Percentiles rank a stretch among this genome's conserved stretches.
Evolutionary conservation across 129 eudicot genomes (phyloP).

Genomic region (Apium graveolens): DNA sequence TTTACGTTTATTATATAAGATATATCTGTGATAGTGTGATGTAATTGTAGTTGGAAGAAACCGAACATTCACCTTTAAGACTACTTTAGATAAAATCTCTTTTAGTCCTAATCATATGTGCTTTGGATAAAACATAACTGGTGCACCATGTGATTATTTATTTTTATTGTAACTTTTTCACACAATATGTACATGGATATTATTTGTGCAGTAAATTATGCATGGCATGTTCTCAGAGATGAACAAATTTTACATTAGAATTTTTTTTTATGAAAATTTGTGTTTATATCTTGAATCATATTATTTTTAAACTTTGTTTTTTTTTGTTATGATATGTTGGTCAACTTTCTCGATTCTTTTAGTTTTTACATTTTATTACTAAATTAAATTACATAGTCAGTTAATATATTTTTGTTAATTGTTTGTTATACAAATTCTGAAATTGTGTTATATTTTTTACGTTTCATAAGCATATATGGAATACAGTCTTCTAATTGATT

Average conservation of each 20-base stretch:
- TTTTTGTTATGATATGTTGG: background rate
- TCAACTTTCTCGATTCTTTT: background rate
- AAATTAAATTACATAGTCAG: too few relatives aligned
- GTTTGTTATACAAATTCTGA: background rate
- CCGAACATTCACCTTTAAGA: too few relatives aligned
- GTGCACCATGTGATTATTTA: background rate
- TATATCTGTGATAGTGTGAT: too few relatives aligned
- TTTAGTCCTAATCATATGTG: too few relatives aligned
- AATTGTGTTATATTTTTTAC: too few relatives aligned
- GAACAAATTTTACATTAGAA: background rate
- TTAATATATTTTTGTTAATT: too few relatives aligned
- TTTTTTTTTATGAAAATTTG: background rate
- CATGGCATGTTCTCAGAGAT: background rate
- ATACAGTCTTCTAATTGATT: too few relatives aligned
- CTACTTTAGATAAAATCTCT: too few relatives aligned
- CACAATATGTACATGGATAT: background rate
- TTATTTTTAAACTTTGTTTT: too few relatives aligned
- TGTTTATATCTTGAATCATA: background rate
- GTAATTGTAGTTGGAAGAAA: too few relatives aligned
- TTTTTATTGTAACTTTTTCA: background rate
- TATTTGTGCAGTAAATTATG: background rate
- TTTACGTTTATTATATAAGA: too few relatives aligned
- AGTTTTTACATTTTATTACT: background rate
- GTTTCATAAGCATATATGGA: background rate
- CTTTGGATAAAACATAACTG: too few relatives aligned